Evolutionary conservation across 108 stramenopile species (phyloP).

Genomic region (Conticribra guillardii): DNA sequence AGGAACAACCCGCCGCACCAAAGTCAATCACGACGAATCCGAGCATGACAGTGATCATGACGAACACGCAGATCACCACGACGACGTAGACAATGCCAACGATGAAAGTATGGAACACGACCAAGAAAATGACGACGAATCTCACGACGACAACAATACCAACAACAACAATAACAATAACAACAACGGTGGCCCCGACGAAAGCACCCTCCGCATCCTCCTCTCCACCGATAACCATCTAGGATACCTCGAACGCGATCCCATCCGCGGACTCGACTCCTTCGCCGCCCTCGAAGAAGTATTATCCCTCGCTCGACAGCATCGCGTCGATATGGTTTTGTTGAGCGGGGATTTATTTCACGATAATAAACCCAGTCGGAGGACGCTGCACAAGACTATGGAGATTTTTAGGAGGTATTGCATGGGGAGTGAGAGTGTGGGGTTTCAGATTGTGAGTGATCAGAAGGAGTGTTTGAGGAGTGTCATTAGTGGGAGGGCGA

Average conservation of each 20-base stretch:
- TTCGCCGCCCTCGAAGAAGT: constrained; percentile 98
- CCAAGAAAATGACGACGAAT: constrained; percentile 6
- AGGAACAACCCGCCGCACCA: neutral
- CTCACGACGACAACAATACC: neutral
- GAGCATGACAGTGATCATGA: neutral
- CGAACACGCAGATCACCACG: neutral
- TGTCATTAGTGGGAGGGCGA: constrained; percentile 63
- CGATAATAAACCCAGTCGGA: constrained; percentile 93
- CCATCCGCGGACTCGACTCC: constrained; percentile 91
- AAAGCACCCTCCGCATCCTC: constrained; percentile 86
- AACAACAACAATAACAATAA: neutral
- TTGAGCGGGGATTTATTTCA: constrained; percentile 98
- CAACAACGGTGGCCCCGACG: constrained; percentile 21
- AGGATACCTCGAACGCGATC: constrained; percentile 92
- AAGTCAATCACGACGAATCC: neutral
- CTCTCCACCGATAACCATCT: constrained; percentile 97
- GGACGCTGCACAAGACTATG: constrained; percentile 91
- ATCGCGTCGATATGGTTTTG: constrained; percentile 84
- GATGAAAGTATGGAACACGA: neutral
- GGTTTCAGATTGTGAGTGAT: constrained; percentile 83
- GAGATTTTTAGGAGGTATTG: constrained; percentile 90
- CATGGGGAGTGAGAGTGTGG: constrained; percentile 89
- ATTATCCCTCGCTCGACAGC: constrained; percentile 65
- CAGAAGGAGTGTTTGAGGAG: constrained; percentile 50
- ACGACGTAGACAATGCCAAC: neutral